These are phyloP conservation scores for Podila minutissima DNA, from an alignment of 192 early-diverging fungal genomes.

Conservation along the genomic window DNA sequence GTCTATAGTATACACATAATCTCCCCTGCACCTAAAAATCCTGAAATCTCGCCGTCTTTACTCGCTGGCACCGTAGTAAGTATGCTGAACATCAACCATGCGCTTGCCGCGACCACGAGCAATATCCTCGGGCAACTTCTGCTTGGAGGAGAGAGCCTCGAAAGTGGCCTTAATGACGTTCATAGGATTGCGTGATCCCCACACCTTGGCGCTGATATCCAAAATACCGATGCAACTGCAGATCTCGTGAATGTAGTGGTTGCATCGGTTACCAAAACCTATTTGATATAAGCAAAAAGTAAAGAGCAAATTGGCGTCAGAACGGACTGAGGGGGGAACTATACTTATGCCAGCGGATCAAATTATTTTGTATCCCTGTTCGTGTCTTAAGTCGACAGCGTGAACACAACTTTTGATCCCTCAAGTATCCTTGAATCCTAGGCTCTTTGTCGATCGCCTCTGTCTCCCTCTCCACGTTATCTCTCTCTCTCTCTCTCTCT, in stretches of 20 bases:
- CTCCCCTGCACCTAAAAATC: neutral
- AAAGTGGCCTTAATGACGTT: constrained; percentile 98
- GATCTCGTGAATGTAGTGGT: constrained; percentile 95
- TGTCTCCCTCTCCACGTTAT: constrained; percentile 1
- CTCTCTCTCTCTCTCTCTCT: neutral
- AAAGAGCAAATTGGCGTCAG: neutral
- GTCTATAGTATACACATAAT: constrained; percentile 1
- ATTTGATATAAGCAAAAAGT: constrained; percentile 5
- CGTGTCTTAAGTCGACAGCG: neutral
- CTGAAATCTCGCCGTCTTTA: constrained; percentile 11
- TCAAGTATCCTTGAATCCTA: neutral
- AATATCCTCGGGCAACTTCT: constrained; percentile 87
- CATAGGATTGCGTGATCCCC: constrained; percentile 95
- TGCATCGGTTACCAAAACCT: constrained; percentile 95
- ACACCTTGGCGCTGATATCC: constrained; percentile 90
- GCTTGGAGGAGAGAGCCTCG: constrained; percentile 79
- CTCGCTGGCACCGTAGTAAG: constrained; percentile 80
- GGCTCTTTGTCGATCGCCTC: neutral
- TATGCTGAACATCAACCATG: constrained; percentile 89
- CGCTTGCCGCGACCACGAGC: constrained; percentile 88
- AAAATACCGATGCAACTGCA: constrained; percentile 93
- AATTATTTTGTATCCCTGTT: neutral
- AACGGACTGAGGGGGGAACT: too few species aligned
- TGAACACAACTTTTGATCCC: neutral
- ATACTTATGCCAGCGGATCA: neutral